Evolutionary conservation across 176 grass and related monocot species (phyloP), one percentile per base, ranked within the genome.

Genomic region (bread wheat (Triticum aestivum)): DNA sequence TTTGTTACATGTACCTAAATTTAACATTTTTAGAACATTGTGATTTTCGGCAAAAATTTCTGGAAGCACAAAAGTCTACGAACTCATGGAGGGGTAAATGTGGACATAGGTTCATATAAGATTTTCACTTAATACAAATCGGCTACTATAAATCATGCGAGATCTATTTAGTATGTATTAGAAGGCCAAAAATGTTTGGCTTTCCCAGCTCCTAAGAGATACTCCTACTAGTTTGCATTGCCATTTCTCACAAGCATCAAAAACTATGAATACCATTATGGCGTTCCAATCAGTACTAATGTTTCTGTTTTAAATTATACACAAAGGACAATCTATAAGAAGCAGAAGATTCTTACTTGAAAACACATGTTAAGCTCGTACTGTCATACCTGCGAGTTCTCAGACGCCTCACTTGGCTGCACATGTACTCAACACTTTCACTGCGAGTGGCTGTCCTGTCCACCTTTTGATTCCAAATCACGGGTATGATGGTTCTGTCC

Each of bases 401-500:
- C 21, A 79, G 77, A 64, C 33, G 77, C 35, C 63, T 79, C 77
- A 79, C 59, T 79, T 79, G 59, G 56, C 12, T 65, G 78, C 21
- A 62, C n/a, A 79, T 26, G 59, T 79, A 65, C 59, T 79, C 78
- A 65, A 65, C 59, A 65, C 78, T 13, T 41, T 79, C 35, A 39
- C 59, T 79, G n/a, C 37, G 34, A 20, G 78, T 79, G 59, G 78
- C 78, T 59, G 64, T 79, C 13, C 78, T 79, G 6, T 44, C 8
- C 78, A 18, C 78, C 78, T 79, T 79, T 14, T 10, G 64, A 42
- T 79, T 44, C 78, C 78, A 79, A 41, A 79, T 61, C 59, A 64
- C 59, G 4, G 78, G 37, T 11, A 65, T 13, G 1, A 79, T 64
- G 59, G 59, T 27, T 79, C 78, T 79, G 8, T 79, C 59, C 0